Evolutionary conservation across 2,329 filamentous ascomycete species (phyloP).

Genomic region (Fusarium marasasianum): DNA sequence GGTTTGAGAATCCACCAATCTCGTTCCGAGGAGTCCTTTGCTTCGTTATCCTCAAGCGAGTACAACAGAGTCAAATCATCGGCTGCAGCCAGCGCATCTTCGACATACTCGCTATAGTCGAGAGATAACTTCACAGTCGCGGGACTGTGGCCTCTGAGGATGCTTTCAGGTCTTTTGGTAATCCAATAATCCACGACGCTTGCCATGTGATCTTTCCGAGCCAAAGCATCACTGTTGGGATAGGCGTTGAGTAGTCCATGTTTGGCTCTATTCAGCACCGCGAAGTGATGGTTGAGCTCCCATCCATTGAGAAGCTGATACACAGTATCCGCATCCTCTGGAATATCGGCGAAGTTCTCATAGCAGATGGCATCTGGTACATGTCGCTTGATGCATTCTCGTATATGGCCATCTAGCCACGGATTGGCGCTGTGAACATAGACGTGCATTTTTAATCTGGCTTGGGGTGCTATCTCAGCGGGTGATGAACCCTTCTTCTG

Average conservation of each 20-base stretch:
- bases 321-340: slow-evolving; percentile 27
- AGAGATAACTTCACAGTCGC: slow-evolving; percentile 48
- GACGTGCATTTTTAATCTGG: slow-evolving; percentile 26
- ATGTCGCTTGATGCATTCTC: slow-evolving; percentile 43
- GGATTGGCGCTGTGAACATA: slow-evolving; percentile 34
- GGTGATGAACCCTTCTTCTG: slow-evolving; percentile 21
- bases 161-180: slow-evolving; percentile 47
- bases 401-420: slow-evolving; percentile 49
- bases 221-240: slow-evolving; percentile 51
- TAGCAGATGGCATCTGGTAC: slow-evolving; percentile 44
- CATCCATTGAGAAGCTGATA: slow-evolving; percentile 51
- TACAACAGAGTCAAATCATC: slow-evolving; percentile 49
- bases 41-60: slow-evolving; percentile 49
- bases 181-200: slow-evolving; percentile 50
- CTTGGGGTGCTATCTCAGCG: neutral
- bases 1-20: slow-evolving; percentile 55
- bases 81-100: slow-evolving; percentile 49
- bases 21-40: slow-evolving; percentile 39
- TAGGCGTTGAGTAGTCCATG: slow-evolving; percentile 50
- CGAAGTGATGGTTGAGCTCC: slow-evolving; percentile 48
- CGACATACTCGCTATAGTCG: slow-evolving; percentile 52
- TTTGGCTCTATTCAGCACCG: slow-evolving; percentile 43
- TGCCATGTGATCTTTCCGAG: slow-evolving; percentile 50
- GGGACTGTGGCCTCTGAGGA: slow-evolving; percentile 45
- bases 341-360: slow-evolving; percentile 43